phyloP scores from a whole-genome alignment of 1,284 basidiomycete species.

The Exobasidium cylindrosporum region DNA sequence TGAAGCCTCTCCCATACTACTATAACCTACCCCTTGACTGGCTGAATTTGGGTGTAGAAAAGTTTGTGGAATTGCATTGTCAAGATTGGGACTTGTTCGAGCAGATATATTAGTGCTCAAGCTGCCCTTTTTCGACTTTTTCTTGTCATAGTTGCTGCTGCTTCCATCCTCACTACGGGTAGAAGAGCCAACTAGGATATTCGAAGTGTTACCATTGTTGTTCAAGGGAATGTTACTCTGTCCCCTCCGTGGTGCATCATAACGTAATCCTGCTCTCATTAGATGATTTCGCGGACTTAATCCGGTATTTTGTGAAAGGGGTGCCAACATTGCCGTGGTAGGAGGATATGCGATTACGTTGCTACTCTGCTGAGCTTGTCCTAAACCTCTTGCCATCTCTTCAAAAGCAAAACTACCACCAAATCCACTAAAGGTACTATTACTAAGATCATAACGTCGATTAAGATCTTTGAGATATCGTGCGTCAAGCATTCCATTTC shows the following conservation, averaged over 20 bases:
- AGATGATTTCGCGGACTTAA: constrained; percentile 24
- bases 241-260: constrained; percentile 6
- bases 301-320: constrained; percentile 44
- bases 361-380: constrained; percentile 25
- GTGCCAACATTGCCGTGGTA: constrained; percentile 48
- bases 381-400: constrained; percentile 48
- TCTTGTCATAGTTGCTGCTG: background rate
- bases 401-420: constrained; percentile 51
- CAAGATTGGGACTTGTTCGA: background rate
- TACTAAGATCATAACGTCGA: constrained; percentile 8
- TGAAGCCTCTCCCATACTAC: constrained; percentile 28
- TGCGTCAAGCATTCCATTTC: background rate
- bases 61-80: constrained; percentile 16
- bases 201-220: background rate
- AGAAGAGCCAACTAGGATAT: background rate
- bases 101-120: background rate
- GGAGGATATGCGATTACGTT: constrained; percentile 35
- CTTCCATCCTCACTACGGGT: constrained; percentile 4
- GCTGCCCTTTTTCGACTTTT: background rate
- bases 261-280: constrained; percentile 6
- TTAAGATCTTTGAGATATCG: constrained; percentile 8
- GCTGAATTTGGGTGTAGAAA: constrained; percentile 37
- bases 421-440: constrained; percentile 26
- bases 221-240: background rate
- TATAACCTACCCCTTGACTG: constrained; percentile 21